Base-by-base conservation (phyloP, 352 stramenopile species). In the Pythium sp. region DNA sequence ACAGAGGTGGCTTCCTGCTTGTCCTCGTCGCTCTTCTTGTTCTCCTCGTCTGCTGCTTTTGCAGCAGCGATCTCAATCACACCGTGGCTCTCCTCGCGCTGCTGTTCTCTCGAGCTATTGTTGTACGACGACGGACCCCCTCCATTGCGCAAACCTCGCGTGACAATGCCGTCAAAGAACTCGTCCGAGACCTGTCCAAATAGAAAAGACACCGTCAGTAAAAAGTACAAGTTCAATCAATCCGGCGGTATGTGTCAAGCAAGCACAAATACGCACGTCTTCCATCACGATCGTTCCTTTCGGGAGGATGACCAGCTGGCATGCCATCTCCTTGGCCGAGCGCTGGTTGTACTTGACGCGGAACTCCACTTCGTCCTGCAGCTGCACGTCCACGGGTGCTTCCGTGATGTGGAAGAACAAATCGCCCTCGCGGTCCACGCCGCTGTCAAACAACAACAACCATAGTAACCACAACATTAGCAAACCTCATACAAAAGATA, bases 351-450 rank as follows among this genome's bases (percentile, higher is more conserved):
- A 82, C 60, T 82, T 89, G 61, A 92, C 73, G 36, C 84, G 79
- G 69, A 91, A 94, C 72, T 89, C 84, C 41, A 92, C 77, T 56
- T 94, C 86, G 68, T 92, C 84, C 26, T 88, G 74, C 53, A 92
- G 47, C 63, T 91, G 76, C 57, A 89, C 64, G 68, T 90, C 82
- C 68, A 87, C 69, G 0, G 86, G 86, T 30, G 84, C 86, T 53
- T 94, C 86, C 8, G 82, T 87, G 41, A 92, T 87, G 74, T 94
- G 86, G 73, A 94, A 94, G 71, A 94, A 94, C 51, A 92, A 58
- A 46, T 94, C 86, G 24, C 80, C 81, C 15, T 94, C 81, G 59
- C 81, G 76, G 9, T 89, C 84, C 67, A 88, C 68, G 61, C 82
- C 81, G 68, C 84, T 81, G 12, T 81, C 43, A 51, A 11, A n/a